phyloP scores from a whole-genome alignment of 139 green algal species.

The Parachlorella kessleri region DNA sequence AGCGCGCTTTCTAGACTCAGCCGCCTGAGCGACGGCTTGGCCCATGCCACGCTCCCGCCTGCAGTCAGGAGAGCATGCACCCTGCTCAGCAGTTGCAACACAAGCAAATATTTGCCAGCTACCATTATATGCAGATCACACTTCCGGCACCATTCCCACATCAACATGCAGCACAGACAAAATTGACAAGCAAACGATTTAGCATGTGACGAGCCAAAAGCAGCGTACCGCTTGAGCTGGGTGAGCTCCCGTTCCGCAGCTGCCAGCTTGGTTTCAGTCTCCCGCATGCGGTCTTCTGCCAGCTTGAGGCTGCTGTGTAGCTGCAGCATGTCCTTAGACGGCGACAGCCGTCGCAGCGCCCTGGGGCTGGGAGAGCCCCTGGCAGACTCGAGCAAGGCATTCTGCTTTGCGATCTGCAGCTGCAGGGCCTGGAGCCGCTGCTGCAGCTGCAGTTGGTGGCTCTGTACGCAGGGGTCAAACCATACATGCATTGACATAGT shows the following conservation, averaged over 20 bases:
- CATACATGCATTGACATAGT: too few relatives aligned
- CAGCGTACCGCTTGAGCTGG: not conserved
- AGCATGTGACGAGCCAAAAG: too few relatives aligned
- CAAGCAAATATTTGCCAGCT: too few relatives aligned
- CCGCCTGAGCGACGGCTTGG: not conserved
- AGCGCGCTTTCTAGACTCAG: not conserved
- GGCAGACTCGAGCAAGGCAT: conserved; percentile 1
- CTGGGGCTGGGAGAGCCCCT: not conserved
- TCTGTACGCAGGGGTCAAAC: not conserved
- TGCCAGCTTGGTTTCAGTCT: not conserved
- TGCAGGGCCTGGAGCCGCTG: conserved; percentile 2
- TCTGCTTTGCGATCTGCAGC: conserved; percentile 20
- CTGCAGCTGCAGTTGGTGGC: not conserved
- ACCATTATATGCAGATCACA: too few relatives aligned
- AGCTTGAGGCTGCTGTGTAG: not conserved
- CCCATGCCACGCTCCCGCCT: not conserved
- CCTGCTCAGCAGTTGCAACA: too few relatives aligned
- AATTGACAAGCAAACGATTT: too few relatives aligned
- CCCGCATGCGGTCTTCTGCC: not conserved
- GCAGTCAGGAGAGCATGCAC: too few relatives aligned
- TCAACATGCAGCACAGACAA: too few relatives aligned
- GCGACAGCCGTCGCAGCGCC: too few relatives aligned
- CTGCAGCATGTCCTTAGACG: not conserved
- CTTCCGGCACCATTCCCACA: too few relatives aligned
- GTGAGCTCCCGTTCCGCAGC: not conserved